These are phyloP conservation scores for Chalciporus pseudorubinellus DNA, from an alignment of 768 basidiomycete species.

Conservation along the genomic window DNA sequence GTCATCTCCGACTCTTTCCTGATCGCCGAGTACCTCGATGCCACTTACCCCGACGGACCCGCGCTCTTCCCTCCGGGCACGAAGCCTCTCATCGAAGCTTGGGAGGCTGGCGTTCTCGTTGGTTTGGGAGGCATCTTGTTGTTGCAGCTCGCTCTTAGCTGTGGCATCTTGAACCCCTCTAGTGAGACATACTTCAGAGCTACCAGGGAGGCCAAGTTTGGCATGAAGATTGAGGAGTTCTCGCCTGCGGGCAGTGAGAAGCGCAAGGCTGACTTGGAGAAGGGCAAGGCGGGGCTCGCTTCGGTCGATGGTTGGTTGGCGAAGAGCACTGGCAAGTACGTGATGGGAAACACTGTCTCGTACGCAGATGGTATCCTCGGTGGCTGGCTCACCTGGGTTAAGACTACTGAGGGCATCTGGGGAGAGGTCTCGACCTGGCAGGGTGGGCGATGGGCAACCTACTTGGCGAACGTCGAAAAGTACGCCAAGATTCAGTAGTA, in stretches of 20 bases:
- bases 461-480: conserved; percentile 31
- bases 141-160: conserved; percentile 15
- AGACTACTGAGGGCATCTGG: conserved; percentile 32
- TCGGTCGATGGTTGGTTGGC: conserved; percentile 32
- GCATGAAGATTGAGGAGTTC: conserved; percentile 37
- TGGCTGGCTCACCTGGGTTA: conserved; percentile 36
- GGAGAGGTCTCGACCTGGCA: conserved; percentile 35
- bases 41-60: conserved; percentile 37
- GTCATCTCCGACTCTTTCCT: conserved; percentile 39
- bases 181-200: conserved; percentile 34
- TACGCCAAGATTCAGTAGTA: conserved; percentile 28
- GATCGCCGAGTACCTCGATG: conserved; percentile 49
- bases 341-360: conserved; percentile 33
- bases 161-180: conserved; percentile 20
- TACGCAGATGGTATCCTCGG: conserved; percentile 38
- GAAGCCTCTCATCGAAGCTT: conserved; percentile 40
- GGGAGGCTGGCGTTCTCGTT: conserved; percentile 23
- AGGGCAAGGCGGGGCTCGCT: conserved; percentile 23
- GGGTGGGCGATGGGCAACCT: conserved; percentile 37
- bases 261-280: conserved; percentile 26
- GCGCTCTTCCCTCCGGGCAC: conserved; percentile 42
- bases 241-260: conserved; percentile 26
- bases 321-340: conserved; percentile 30
- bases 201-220: conserved; percentile 33
- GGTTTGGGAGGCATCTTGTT: conserved; percentile 12